Conservation (phyloP, 371 early-diverging fungal genomes). For the Apophysomyces sp. region DNA sequence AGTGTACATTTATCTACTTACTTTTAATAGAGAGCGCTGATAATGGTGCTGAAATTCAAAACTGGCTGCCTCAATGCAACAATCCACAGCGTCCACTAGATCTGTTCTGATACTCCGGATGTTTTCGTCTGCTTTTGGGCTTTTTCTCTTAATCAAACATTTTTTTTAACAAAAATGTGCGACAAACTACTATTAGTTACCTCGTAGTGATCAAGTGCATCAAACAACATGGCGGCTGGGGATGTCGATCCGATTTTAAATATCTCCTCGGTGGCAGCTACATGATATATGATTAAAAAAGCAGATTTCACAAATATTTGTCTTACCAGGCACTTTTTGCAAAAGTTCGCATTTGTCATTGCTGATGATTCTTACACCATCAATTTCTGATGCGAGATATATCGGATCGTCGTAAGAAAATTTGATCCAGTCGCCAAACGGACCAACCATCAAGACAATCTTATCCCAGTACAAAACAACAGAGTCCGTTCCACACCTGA, state of each 20-base stretch:
- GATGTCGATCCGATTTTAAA: constrained; percentile 95
- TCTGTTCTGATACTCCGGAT: constrained; percentile 83
- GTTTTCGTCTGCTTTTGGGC: constrained; percentile 93
- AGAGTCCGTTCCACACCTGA: constrained; percentile 94
- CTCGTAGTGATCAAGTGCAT: constrained; percentile 90
- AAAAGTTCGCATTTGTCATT: constrained; percentile 82
- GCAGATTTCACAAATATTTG: background rate
- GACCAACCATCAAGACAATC: constrained; percentile 87
- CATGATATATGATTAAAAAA: background rate
- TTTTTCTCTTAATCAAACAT: constrained; percentile 56
- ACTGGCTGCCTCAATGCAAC: constrained; percentile 94
- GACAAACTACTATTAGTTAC: constrained; percentile 30
- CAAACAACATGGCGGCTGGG: constrained; percentile 91
- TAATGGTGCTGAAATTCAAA: constrained; percentile 74
- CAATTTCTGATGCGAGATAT: constrained; percentile 84
- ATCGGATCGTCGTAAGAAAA: constrained; percentile 80
- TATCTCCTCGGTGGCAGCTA: constrained; percentile 77
- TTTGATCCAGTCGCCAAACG: constrained; percentile 90
- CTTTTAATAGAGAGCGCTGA: constrained; percentile 80
- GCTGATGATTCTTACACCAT: constrained; percentile 91
- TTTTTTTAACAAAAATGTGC: background rate
- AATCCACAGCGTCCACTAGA: constrained; percentile 84
- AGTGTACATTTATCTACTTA: constrained; percentile 4
- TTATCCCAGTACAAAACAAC: constrained; percentile 86
- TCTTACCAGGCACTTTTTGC: constrained; percentile 82